Conservation (phyloP, 345 rosid species). For the Erodium maritimum region DNA sequence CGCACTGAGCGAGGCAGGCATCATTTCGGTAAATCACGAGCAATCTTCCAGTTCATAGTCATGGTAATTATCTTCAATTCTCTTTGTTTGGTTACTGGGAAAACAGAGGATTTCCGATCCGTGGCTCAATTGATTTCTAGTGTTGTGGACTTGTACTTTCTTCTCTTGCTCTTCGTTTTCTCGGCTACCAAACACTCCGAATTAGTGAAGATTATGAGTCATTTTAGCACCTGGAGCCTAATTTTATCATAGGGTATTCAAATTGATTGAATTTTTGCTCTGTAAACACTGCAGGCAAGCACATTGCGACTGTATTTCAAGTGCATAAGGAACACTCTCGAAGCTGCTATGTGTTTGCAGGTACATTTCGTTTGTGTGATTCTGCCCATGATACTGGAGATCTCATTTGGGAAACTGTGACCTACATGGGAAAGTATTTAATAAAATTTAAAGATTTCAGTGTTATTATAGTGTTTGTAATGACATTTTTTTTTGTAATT, state of each 20-base stretch:
- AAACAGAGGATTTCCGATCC: background rate
- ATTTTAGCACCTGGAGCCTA: background rate
- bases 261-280: background rate
- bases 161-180: too few relatives aligned
- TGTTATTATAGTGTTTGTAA: background rate
- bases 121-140: too few relatives aligned
- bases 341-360: conserved; percentile 95
- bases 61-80: background rate
- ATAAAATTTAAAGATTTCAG: too few relatives aligned
- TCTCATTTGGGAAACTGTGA: background rate
- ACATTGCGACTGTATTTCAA: conserved; percentile 65
- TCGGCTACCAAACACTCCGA: too few relatives aligned
- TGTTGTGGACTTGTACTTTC: too few relatives aligned
- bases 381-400: background rate
- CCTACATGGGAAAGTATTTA: background rate
- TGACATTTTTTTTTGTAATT: background rate
- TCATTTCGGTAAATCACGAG: background rate
- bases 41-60: background rate
- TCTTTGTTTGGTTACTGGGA: background rate
- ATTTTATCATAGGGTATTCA: background rate
- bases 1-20: background rate
- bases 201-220: too few relatives aligned
- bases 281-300: conserved; percentile 35
- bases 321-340: conserved; percentile 82
- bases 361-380: conserved; percentile 13